Evolutionary conservation across 257 asterid genomes (phyloP), one percentile per base, ranked within the genome.

Genomic region (Solanum ossicruentum): DNA sequence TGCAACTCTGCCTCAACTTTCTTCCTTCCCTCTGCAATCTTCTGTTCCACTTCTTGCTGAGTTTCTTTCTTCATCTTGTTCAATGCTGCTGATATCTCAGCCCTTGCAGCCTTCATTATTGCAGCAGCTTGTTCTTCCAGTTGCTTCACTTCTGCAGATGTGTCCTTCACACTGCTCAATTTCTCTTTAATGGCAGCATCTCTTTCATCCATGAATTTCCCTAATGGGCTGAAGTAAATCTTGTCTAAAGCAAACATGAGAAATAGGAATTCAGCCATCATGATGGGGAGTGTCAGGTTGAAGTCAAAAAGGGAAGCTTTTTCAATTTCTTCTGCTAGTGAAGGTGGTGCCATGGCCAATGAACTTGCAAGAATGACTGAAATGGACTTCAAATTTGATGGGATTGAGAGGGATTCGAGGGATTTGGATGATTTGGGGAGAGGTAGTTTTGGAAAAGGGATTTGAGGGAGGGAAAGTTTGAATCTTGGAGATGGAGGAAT

Each of bases 61-160:
- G 98, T 92, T 86, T 95, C 99, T 89, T 90, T 96, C 96, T 93
- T 94, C 99, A 96, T 94, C 94, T 94, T 94, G 89, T 90, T 94
- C 80, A 96, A 88, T 60, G 98, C 97, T 49, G 95, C 95, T 36
- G 99, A 85, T 51, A 96, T 93, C 92, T 96, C 99, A 18, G 97
- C 99, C 87, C 98, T 86, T 21, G 99, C 99, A 43, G 99, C 99
- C 89, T 71, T 94, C 95, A 96, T 89, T 32, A 96, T 87, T 8
- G 98, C 98, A 39, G 92, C 85, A 1, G 93, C 98, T 87, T 96
- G 96, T 0, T 88, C 98, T 80, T 96, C 99, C 26, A 95, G 93
- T 91, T 92, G 95, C 91, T 93, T 95, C 83, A 95, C 98, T 87
- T 95, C 98, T 23, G 23, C 20, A 18, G 98, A 93, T 9, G 97